These are phyloP conservation scores for Parsonsia alboflavescens DNA, from an alignment of 257 asterid species.

Conservation along the genomic window DNA sequence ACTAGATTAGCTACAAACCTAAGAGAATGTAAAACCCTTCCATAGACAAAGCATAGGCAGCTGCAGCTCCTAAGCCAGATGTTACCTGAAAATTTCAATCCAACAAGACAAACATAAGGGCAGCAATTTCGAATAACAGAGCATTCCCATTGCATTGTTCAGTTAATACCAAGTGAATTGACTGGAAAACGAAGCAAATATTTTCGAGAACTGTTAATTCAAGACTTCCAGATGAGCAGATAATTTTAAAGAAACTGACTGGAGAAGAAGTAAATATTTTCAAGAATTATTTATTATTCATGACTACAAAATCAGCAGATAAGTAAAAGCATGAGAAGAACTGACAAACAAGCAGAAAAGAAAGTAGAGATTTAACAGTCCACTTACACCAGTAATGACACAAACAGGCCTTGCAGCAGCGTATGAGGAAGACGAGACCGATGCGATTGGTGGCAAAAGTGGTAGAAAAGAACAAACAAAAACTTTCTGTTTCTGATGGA, in stretches of 20 bases:
- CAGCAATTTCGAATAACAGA: neutral
- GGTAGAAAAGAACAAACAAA: constrained; percentile 27
- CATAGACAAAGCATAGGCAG: constrained; percentile 63
- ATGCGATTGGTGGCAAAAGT: constrained; percentile 2
- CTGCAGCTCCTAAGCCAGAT: constrained; percentile 89
- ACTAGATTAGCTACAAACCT: constrained; percentile 33
- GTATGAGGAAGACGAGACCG: constrained; percentile 7
- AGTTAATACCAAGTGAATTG: neutral
- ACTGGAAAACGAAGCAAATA: neutral
- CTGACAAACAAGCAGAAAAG: constrained; percentile 1
- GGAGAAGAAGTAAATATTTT: neutral
- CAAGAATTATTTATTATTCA: neutral
- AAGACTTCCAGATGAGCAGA: neutral
- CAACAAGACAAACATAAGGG: constrained; percentile 6
- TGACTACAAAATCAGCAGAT: neutral
- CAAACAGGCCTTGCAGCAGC: constrained; percentile 45
- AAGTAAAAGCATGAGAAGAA: neutral
- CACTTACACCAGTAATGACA: constrained; percentile 76
- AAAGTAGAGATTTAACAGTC: neutral
- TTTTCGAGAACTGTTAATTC: neutral
- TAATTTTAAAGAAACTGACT: neutral
- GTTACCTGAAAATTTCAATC: constrained; percentile 56
- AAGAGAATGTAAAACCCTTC: constrained; percentile 76
- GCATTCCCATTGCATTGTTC: neutral
- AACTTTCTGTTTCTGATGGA: constrained; percentile 17